A percentile compares a stretch with the other conserved stretches of the same genome.
Conservation (phyloP, 176 grass and related monocot species). For the Poa annua region DNA sequence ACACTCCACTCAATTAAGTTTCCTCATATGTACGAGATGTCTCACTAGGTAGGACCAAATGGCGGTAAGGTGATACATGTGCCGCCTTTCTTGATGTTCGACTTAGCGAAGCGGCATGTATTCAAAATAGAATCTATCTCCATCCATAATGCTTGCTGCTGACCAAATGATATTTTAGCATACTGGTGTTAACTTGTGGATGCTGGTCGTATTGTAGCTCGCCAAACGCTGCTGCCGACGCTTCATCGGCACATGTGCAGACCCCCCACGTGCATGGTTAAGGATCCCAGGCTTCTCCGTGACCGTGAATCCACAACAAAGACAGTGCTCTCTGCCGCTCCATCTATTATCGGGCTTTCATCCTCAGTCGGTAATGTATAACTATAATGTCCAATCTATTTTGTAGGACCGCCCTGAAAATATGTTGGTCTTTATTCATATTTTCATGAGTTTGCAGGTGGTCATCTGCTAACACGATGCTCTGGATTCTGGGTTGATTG, state of each 20-base stretch:
- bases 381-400: not conserved
- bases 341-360: not conserved
- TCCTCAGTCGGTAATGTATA: conserved; percentile 5
- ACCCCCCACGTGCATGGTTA: not conserved
- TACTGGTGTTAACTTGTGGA: conserved; percentile 5
- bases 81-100: not conserved
- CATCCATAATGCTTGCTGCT: not conserved
- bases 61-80: not conserved
- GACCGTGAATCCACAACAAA: not conserved
- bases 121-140: not conserved
- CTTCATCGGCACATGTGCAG: not conserved
- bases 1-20: not conserved
- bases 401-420: not conserved
- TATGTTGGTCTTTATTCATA: not conserved
- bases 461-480: not conserved
- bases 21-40: not conserved
- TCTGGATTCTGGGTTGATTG: conserved; percentile 22
- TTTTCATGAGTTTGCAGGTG: not conserved
- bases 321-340: conserved; percentile 1
- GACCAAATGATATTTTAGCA: not conserved
- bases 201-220: not conserved
- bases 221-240: not conserved
- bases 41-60: not conserved
- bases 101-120: not conserved
- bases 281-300: not conserved